phyloP scores from a whole-genome alignment of 2,329 filamentous ascomycete genomes.

The Claviceps maximensis region DNA sequence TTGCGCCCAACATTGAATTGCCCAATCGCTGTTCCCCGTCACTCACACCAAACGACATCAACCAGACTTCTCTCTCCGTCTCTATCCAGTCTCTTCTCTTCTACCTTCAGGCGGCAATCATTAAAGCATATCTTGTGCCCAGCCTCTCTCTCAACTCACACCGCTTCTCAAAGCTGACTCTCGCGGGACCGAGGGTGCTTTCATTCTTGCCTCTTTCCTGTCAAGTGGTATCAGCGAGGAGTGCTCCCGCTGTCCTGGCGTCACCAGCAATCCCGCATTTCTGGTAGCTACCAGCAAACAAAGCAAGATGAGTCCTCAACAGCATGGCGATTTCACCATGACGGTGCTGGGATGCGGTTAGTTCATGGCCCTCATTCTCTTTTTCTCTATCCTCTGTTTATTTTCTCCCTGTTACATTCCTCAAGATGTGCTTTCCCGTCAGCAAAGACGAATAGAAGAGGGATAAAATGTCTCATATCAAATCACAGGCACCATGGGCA shows the following conservation, averaged over 20 bases:
- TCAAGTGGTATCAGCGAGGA: background rate
- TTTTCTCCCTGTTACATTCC: background rate
- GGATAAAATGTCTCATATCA: background rate
- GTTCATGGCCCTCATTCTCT: slow-evolving; percentile 14
- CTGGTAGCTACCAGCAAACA: background rate
- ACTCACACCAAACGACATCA: background rate
- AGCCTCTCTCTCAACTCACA: background rate
- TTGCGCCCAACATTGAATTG: background rate
- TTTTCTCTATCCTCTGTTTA: background rate
- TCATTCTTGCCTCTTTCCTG: background rate
- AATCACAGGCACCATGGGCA: slow-evolving; percentile 62
- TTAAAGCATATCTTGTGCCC: background rate
- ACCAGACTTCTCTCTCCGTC: too few relatives aligned
- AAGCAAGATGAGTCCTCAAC: slow-evolving; percentile 12
- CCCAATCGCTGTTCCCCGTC: background rate
- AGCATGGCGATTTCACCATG: slow-evolving; percentile 49
- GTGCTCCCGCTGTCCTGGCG: background rate
- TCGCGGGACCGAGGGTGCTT: background rate
- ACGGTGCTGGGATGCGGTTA: slow-evolving; percentile 71
- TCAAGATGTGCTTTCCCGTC: background rate
- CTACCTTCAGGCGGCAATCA: background rate
- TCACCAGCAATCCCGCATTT: background rate
- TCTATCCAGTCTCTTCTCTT: background rate
- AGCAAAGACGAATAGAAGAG: background rate
- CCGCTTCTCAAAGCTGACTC: background rate